Evolutionary conservation across 805 yeast species (phyloP), one percentile per base, ranked within the genome.

Genomic region (Candida pseudoglaebosa): DNA sequence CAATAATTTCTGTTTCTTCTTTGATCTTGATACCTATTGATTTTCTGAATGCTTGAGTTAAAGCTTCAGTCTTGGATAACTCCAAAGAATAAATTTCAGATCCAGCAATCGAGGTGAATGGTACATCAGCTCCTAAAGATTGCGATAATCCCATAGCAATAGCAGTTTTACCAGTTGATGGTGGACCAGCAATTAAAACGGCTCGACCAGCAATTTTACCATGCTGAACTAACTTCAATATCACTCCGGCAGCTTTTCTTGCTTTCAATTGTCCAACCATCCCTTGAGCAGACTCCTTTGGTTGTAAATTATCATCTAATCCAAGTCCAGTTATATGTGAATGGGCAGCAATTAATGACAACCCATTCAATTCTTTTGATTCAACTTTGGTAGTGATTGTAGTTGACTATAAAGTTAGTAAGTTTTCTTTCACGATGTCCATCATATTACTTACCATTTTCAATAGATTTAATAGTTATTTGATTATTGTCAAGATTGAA

Each of bases 111-210:
- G 95, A 88, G 29, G 97, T 91, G 62, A 93, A 93, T 28, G 99
- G 99, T 42, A 93, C 97, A 46, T 82, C 88, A 10, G 67, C 54
- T 22, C 85, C 85, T 49, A 84, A 68, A 37, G 78, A 80, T 57
- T 84, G 90, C 2, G 89, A 75, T 29, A 84, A 71, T 13, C 97
- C 99, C 84, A 89, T 84, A 10, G 99, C 99, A 52, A 93, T 78
- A 28, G 99, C 99, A 3, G 99, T 93, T 62, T 93, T 93, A 63
- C 99, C 99, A 0, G 99, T 93, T 10, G 96, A 87, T 20, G 99
- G 99, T 8, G 98, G 98, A 29, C 99, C 99, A 0, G 99, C 98
- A 44, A 93, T 74, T 46, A 93, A 67, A 15, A 90, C 93, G 1
- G 98, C 97, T 49, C 97, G 78, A 19, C 99, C 99, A 16, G 98